Evolutionary conservation across 257 asterid species (phyloP), one percentile per base, ranked within the genome.

Genomic region (Rauvolfia tetraphylla): DNA sequence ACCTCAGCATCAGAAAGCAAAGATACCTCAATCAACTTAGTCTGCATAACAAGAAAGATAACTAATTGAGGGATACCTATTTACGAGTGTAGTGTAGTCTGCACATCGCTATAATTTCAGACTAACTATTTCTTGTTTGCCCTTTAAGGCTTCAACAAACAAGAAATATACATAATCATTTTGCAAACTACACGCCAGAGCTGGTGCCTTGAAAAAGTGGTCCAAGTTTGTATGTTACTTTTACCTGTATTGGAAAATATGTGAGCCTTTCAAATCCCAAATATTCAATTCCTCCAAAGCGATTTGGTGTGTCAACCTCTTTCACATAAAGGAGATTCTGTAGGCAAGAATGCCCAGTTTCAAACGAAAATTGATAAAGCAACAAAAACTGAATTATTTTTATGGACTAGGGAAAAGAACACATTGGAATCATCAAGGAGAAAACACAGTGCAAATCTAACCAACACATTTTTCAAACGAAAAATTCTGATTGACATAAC

Each of bases 221-320:
- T 41, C 3, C 49, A 38, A 5, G 41, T 36, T 66, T 38, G 29
- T 38, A 22, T 20, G 51, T 38, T 13, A 39, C 3, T 23, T 44
- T 2, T 83, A 92, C 97, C 99, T 95, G 99, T 86, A 95, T 91
- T 39, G 99, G 99, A 80, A 91, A 89, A 88, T 84, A 92, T 58
- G 99, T 91, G 79, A 95, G 94, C 92, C 90, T 95, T 86, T 88
- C 97, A 72, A 95, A 95, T 62, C 99, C 97, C 85, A 95, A 79
- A 81, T 92, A 95, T 56, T 84, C 93, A 74, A 81, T 73, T 72
- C 99, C 99, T 54, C 99, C 99, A 80, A 87, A 95, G 79, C 94
- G 91, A 84, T 90, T 85, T 57, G 98, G 97, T 7, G 98, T 95
- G 78, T 88, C 70, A 14, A 56, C 83, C 83, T 90, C 96, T 87